Conservation (phyloP, 176 grass and related monocot genomes). For the Rhynchospora tenuis region DNA sequence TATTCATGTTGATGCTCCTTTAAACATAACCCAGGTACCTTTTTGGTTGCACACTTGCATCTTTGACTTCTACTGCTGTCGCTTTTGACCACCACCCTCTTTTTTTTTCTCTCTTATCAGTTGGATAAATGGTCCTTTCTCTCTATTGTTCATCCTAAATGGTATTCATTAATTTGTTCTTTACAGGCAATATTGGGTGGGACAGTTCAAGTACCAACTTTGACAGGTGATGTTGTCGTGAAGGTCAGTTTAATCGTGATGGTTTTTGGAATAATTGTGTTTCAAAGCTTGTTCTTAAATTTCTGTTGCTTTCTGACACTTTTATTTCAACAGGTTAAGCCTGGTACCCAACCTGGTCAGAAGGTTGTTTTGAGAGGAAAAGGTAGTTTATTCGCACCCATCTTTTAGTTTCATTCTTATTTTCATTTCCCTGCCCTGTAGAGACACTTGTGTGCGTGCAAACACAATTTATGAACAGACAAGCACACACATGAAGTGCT, state of each 20-base stretch:
- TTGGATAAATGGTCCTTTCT: too few relatives aligned
- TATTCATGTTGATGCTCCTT: slow-evolving; percentile 81
- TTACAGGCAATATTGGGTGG: slow-evolving; percentile 86
- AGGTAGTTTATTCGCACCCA: slow-evolving; percentile 39
- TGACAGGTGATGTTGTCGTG: slow-evolving; percentile 84
- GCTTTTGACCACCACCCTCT: neutral
- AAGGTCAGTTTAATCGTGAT: slow-evolving; percentile 47
- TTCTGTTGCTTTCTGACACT: neutral
- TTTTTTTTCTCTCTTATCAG: too few relatives aligned
- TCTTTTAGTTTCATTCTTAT: neutral
- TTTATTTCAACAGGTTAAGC: slow-evolving; percentile 56
- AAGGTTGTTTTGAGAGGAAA: slow-evolving; percentile 97
- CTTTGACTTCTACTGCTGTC: neutral
- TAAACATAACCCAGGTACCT: slow-evolving; percentile 89
- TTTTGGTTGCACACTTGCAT: neutral
- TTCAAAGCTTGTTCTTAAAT: neutral
- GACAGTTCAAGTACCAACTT: slow-evolving; percentile 92
- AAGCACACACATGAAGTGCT: neutral
- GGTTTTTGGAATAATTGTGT: neutral
- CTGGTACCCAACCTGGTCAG: slow-evolving; percentile 92
- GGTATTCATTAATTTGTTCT: neutral
- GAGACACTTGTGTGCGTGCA: too few relatives aligned
- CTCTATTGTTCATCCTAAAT: neutral
- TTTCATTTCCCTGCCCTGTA: neutral
- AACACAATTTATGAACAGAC: neutral